Evolutionary conservation across 768 basidiomycete genomes (phyloP), one percentile per base, ranked within the genome.

Genomic region (Candolleomyces efflorescens): DNA sequence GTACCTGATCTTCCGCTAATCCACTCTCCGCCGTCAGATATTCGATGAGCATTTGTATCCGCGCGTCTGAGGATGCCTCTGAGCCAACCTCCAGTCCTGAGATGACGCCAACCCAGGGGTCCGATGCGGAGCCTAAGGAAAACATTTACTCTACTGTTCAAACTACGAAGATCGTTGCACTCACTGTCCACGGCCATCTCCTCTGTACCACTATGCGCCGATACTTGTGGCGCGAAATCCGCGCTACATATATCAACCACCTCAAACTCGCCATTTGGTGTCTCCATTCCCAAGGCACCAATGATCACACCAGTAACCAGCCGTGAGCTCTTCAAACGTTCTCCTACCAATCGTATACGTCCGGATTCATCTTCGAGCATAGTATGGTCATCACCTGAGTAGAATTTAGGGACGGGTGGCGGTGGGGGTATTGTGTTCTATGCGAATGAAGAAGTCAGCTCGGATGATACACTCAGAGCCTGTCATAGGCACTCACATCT

Each of bases 361-460:
- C 97, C 97, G 1, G 90, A 92, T 72, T 98, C 97, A 68, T 99
- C 97, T 72, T 99, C 97, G 0, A 99, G 78, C 85, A 92, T 92
- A 26, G 95, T 72, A 58, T 75, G 82, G 66, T 99, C 97, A 41
- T 86, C 82, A 0, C 76, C 71, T 0, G 93, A 95, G 65, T 79
- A 83, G 66, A 89, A 87, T 69, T 95, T 96, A 4, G 75, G 66
- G 51, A 78, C 76, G 3, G 84, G 89, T 4, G 93, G 87, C 0
- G 92, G 94, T 0, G 92, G 85, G 7, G 91, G 89, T 62, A 97
- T 85, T 51, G 93, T 92, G 71, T 92, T 90, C 96, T 98, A 67
- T 23, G 38, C 3, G 24, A 22, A 23, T 15, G 43, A 61, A 60
- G 20, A 39, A 32, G 53, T 48, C 44, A 53, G 22, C 39, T 18